A percentile compares a stretch with the other conserved stretches of the same genome.
These are phyloP conservation scores for Nicotiana noctiflora DNA, from an alignment of 257 asterid species.

Conservation along the genomic window DNA sequence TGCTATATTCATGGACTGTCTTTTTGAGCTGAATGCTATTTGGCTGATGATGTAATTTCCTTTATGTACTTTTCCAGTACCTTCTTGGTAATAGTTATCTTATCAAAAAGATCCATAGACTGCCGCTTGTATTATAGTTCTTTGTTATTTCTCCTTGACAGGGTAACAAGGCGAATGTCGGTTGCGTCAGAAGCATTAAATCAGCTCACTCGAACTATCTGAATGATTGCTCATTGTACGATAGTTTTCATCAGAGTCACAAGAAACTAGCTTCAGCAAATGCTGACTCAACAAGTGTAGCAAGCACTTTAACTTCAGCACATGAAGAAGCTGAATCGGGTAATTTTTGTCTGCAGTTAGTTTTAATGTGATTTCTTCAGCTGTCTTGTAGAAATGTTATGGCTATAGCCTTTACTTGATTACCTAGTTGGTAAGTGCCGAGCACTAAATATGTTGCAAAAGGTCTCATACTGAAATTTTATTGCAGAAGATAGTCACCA, in stretches of 20 bases:
- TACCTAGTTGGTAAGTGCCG: neutral
- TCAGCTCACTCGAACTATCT: constrained; percentile 41
- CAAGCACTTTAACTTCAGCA: constrained; percentile 79
- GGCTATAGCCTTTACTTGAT: neutral
- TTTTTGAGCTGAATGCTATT: neutral
- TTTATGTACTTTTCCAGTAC: neutral
- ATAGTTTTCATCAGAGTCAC: constrained; percentile 42
- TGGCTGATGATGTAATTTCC: neutral
- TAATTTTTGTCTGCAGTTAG: constrained; percentile 21
- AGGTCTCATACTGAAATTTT: constrained; percentile 17
- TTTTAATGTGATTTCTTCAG: neutral
- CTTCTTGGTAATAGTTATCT: neutral
- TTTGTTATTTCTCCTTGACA: constrained; percentile 23
- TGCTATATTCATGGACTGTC: neutral
- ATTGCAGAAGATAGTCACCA: constrained; percentile 62
- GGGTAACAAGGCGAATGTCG: constrained; percentile 63
- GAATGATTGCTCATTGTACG: constrained; percentile 57
- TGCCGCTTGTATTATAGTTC: neutral
- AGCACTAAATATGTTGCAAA: neutral
- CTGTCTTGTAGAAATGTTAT: neutral
- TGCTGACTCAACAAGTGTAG: constrained; percentile 57
- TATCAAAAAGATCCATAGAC: neutral
- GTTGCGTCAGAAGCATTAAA: constrained; percentile 43
- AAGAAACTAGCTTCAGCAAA: constrained; percentile 26
- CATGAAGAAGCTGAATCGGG: constrained; percentile 87